Evolutionary conservation across 768 basidiomycete species (phyloP), one percentile per base, ranked within the genome.

Genomic region (Naganishia friedmannii): DNA sequence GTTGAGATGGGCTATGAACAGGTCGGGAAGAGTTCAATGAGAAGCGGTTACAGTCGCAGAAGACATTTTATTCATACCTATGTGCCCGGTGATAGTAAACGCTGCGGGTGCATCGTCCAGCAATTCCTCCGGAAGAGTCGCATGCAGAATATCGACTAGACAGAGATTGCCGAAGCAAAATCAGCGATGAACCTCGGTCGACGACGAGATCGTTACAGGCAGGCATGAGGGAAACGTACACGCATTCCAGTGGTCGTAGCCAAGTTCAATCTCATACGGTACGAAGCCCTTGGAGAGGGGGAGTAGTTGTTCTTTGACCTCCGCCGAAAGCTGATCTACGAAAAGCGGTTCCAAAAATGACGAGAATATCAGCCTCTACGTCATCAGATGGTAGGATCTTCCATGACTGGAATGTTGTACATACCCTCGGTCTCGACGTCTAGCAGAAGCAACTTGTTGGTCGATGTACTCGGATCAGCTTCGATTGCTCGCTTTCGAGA

Each of bases 201-300:
- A 8, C 45, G 15, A 42, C 53, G 48, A 54, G 13, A 92, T 93
- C 89, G 48, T 51, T 7, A 12, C 48, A n/a, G n/a, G 48, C 23
- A n/a, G 48, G n/a, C 48, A 23, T 4, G 23, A n/a, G 19, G 46
- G 2, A 42, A 5, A 34, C 57, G 31, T 37, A 46, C 60, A 63
- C 56, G 91, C 86, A 1, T 86, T 88, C 95, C 95, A 98, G 80
- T 92, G 89, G 76, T 90, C 85, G 78, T 97, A 98, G 68, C 86
- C 85, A 53, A 98, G 82, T 28, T 88, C 81, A 51, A 98, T 72
- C 0, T 81, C 82, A 75, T 91, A 86, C 19, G 83, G 81, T 9
- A 86, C 83, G n/a, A 92, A 77, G 7, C 85, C 86, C 45, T 83
- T 84, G 3, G 85, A 80, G 73, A 89, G 85, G n/a, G 81, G 79